phyloP scores from a whole-genome alignment of 768 basidiomycete genomes.

The Clathrus columnatus region DNA sequence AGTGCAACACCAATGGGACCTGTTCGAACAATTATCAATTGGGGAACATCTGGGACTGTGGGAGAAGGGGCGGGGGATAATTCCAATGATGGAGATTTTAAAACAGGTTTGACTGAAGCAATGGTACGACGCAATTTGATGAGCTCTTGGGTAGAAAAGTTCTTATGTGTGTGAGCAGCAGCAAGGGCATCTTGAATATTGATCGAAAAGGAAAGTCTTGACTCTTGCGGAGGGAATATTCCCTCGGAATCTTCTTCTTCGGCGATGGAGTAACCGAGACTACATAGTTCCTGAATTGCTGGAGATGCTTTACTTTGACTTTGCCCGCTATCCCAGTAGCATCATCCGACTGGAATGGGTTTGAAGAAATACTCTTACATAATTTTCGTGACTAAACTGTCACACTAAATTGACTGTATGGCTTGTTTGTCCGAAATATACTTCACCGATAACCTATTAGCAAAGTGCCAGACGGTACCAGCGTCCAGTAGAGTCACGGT shows the following conservation, averaged over 20 bases:
- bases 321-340: too few species aligned
- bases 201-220: constrained; percentile 71
- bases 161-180: constrained; percentile 74
- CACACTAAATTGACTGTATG: too few species aligned
- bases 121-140: constrained; percentile 64
- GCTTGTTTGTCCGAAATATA: too few species aligned
- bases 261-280: constrained; percentile 48
- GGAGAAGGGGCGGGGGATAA: constrained; percentile 15
- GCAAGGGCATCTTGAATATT: constrained; percentile 65
- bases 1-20: constrained; percentile 74
- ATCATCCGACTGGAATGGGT: too few species aligned
- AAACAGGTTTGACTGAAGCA: constrained; percentile 38
- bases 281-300: constrained; percentile 44
- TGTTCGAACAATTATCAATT: constrained; percentile 64
- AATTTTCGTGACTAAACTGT: too few species aligned
- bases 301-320: too few species aligned
- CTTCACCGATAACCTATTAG: too few species aligned
- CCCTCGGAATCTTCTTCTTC: constrained; percentile 49
- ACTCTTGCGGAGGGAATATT: constrained; percentile 73
- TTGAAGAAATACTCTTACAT: too few species aligned
- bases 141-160: constrained; percentile 62
- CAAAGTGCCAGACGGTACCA: too few species aligned
- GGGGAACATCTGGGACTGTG: constrained; percentile 25
- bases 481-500: too few species aligned
- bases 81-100: constrained; percentile 24